Base-by-base conservation (phyloP, 2,329 filamentous ascomycete genomes). In the Tolypocladium tundrense region DNA sequence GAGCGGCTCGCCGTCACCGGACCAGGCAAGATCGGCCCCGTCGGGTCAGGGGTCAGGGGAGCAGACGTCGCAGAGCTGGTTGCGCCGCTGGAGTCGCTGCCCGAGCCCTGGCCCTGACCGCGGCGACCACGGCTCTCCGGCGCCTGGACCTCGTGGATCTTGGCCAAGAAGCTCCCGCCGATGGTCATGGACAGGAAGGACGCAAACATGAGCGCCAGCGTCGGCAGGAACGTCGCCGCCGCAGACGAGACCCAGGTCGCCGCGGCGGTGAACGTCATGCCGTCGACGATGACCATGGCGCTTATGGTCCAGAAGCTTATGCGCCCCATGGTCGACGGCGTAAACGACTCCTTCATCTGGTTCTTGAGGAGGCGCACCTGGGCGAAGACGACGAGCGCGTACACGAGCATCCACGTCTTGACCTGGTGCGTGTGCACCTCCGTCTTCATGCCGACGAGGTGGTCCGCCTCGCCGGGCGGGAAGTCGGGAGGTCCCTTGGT, bases 281-380 rank as follows among this genome's bases (percentile, higher is more conserved):
- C 82, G 63, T 88, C 85, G 19, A 82, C 81, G 58, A 87, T 73
- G 39, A 86, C 73, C 81, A 88, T 86, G 61, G 81, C 77, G 55
- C 78, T 77, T 31, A 81, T 76, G 0, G 84, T 87, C 67, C 79
- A 80, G 67, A 88, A 85, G 69, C 85, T 88, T 64, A 88, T 79
- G 21, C 86, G 77, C 4, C 83, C 84, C 63, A 87, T 76, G 2
- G 85, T 88, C 0, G 85, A 88, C 3, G 86, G 86, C 9, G 86
- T 88, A 53, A 78, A 85, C 1, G 84, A 81, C 65, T 87, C 84
- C 62, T 80, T 81, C 75, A 87, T 85, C 70, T 88, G 86, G 53
- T 76, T 70, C 66, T 86, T 85, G 57, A 87, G 74, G 4, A 88
- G 75, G 61, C 80, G 77, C 41, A 86, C 78, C 69, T 88, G 85